phyloP scores from a whole-genome alignment of 192 early-diverging fungal species.

The Linnemannia exigua region DNA sequence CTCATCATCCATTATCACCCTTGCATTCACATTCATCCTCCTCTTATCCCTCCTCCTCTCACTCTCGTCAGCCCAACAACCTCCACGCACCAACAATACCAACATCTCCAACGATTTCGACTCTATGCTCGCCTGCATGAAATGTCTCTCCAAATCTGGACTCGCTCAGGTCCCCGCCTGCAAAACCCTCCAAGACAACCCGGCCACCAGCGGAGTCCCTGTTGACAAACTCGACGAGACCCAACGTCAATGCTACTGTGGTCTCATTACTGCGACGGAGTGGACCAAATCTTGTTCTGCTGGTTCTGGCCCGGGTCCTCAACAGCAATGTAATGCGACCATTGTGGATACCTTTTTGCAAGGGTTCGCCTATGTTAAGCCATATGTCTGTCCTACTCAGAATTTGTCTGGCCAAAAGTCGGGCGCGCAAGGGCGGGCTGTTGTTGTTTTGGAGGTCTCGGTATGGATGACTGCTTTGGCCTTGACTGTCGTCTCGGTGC shows the following conservation, averaged over 20 bases:
- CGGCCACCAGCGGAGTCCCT: background rate
- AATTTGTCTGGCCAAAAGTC: background rate
- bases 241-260: background rate
- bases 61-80: background rate
- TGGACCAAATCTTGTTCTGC: background rate
- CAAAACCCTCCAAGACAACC: background rate
- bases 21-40: too few species aligned
- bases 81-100: background rate
- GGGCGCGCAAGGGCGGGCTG: background rate
- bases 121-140: background rate
- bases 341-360: conserved; percentile 2
- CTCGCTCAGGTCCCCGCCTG: background rate
- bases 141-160: background rate
- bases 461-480: background rate
- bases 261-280: background rate
- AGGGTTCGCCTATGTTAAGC: background rate
- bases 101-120: background rate
- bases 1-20: too few species aligned
- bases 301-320: background rate
- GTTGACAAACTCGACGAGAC: background rate
- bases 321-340: background rate
- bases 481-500: background rate
- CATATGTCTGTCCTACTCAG: background rate
- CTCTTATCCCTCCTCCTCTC: too few species aligned
- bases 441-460: background rate